A percentile compares a stretch with the other conserved stretches of the same genome.
Evolutionary conservation across 345 rosid genomes (phyloP).

Genomic region (Noccaea caerulescens): DNA sequence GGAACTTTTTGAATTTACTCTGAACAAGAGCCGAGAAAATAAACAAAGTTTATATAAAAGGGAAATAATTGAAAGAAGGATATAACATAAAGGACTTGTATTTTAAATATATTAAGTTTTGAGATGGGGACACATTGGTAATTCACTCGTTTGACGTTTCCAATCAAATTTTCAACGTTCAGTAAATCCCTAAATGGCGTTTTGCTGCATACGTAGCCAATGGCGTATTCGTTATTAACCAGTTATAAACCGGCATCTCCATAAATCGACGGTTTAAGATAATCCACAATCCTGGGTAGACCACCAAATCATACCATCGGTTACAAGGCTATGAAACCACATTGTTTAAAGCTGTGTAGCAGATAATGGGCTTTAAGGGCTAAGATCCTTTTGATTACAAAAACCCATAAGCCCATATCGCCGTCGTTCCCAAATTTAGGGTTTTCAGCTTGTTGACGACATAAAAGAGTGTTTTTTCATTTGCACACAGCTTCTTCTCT

Average conservation of each 20-base stretch:
- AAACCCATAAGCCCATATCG: slow-evolving; percentile 22
- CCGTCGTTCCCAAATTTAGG: slow-evolving; percentile 25
- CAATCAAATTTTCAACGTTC: slow-evolving; percentile 2
- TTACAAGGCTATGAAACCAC: too few species aligned
- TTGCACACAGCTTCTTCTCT: background rate
- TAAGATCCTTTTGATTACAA: background rate
- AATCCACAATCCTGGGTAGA: background rate
- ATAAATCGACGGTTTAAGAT: slow-evolving; percentile 8
- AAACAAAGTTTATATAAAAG: background rate
- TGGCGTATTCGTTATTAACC: background rate
- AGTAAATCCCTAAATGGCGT: background rate
- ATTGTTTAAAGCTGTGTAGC: background rate
- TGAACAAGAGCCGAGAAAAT: background rate
- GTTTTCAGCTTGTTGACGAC: slow-evolving; percentile 6
- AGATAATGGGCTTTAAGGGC: slow-evolving; percentile 13
- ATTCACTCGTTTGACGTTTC: background rate
- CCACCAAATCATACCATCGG: background rate
- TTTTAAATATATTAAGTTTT: background rate
- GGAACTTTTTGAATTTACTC: background rate
- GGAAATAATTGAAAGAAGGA: background rate
- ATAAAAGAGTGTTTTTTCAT: background rate
- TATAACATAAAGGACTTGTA: background rate
- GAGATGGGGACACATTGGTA: background rate
- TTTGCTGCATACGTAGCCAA: too few species aligned
- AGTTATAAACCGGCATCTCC: background rate